These are phyloP conservation scores for Dimargaris xerosporica DNA, from an alignment of 192 early-diverging fungal species.

Conservation along the genomic window DNA sequence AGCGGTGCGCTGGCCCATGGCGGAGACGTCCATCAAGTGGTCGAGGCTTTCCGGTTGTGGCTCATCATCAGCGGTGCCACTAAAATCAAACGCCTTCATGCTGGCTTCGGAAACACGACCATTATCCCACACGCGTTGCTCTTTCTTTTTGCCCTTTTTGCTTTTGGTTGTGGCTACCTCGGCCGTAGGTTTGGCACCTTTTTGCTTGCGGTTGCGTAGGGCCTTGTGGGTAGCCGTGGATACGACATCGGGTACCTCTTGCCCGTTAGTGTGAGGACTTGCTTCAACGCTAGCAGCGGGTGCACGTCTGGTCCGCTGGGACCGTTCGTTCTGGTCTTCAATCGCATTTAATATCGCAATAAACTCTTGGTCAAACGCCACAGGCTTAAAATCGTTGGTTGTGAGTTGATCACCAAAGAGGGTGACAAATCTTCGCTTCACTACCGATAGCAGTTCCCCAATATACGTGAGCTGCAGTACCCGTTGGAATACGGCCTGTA, in stretches of 20 bases:
- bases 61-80: constrained; percentile 12
- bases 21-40: constrained; percentile 35
- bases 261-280: constrained; percentile 9
- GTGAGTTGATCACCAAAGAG: constrained; percentile 32
- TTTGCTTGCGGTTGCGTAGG: constrained; percentile 10
- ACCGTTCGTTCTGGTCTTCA: constrained; percentile 51
- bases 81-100: constrained; percentile 28
- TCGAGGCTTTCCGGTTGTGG: constrained; percentile 12
- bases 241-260: constrained; percentile 23
- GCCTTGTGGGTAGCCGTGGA: constrained; percentile 12
- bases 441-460: constrained; percentile 59
- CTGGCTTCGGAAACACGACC: constrained; percentile 24
- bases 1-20: constrained; percentile 41
- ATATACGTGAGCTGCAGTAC: constrained; percentile 72
- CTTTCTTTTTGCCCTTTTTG: constrained; percentile 31
- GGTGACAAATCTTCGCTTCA: constrained; percentile 48
- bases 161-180: constrained; percentile 13
- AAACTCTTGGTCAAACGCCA: constrained; percentile 14
- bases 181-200: too few species aligned
- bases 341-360: constrained; percentile 29
- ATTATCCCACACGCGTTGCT: constrained; percentile 64
- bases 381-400: constrained; percentile 16
- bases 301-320: constrained; percentile 42
- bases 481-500: constrained; percentile 78
- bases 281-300: too few species aligned